Conservation (phyloP, 306 rosid genomes). For the Begonia loranthoides region DNA sequence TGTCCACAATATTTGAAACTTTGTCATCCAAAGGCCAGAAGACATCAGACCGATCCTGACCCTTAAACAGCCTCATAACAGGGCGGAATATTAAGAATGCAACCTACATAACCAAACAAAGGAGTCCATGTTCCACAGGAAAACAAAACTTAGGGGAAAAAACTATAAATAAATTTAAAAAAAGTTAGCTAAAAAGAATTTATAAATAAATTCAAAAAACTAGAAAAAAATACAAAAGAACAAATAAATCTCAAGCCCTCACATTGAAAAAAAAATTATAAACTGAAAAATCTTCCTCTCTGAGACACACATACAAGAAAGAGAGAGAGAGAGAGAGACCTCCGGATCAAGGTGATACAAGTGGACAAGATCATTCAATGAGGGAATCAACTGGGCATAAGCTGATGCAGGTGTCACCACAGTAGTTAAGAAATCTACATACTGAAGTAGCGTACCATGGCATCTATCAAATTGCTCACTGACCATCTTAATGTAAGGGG, state of each 20-base stretch:
- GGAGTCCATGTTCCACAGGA: background rate
- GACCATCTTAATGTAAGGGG: constrained; percentile 94
- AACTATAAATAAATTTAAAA: background rate
- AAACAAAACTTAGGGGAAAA: background rate
- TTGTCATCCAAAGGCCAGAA: constrained; percentile 80
- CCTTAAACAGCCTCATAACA: constrained; percentile 81
- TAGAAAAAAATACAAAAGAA: background rate
- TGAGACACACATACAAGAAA: too few species aligned
- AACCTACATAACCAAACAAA: constrained; percentile 34
- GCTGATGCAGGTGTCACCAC: constrained; percentile 67
- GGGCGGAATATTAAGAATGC: constrained; percentile 97
- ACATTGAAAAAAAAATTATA: too few species aligned
- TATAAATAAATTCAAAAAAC: too few species aligned
- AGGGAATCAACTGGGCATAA: constrained; percentile 75
- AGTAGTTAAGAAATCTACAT: constrained; percentile 82
- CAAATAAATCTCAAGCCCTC: background rate
- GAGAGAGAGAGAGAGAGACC: constrained; percentile 29
- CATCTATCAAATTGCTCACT: constrained; percentile 94
- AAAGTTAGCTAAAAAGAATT: background rate
- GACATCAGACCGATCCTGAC: constrained; percentile 39
- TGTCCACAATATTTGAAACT: constrained; percentile 26
- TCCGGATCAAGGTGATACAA: constrained; percentile 90
- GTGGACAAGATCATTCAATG: constrained; percentile 75
- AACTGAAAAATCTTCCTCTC: too few species aligned
- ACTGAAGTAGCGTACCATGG: constrained; percentile 94